Base-by-base conservation (phyloP, 257 asterid species). In the Nicotiana attenuata region DNA sequence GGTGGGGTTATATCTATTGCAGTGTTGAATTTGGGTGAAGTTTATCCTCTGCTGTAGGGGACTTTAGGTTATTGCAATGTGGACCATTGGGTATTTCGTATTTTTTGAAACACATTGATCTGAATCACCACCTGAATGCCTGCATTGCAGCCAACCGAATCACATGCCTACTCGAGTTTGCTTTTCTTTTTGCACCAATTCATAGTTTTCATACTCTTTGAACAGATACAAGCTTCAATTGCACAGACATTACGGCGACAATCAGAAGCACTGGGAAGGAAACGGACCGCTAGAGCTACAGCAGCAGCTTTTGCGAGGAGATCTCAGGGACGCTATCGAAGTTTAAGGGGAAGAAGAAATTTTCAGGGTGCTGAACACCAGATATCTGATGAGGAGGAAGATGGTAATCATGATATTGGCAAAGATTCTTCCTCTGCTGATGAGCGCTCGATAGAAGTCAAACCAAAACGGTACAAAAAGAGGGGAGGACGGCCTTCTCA, bases 241-340 rank as follows among this genome's bases (percentile, higher is more conserved):
- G 95, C 97, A 65, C 94, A 92, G 89, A 96, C 98, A 64, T 87
- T 89, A 77, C 93, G 89, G 76, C 94, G 99, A 71, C 99, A 96
- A 87, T 84, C 97, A 28, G 98, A 96, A 89, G 99, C 98, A 87
- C 85, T 93, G 77, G 99, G 99, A 82, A 94, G 90, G 85, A 96
- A 94, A 85, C 90, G 95, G 84, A 86, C 93, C 38, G 88, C 92
- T 66, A 91, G 92, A 83, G 84, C 88, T 61, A 84, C 93, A 45
- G 89, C 93, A 83, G 78, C 92, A 19, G 82, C 93, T 81, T 90
- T 82, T 88, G 83, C 73, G 16, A 91, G 97, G 90, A 88, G 93
- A 85, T 85, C 91, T 65, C 97, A 90, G 82, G 85, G 92, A 50
- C 92, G 73, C 81, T 88, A 87, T 81, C 89, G 97, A 73, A 91